Base-by-base conservation (phyloP, 768 basidiomycete genomes). In the Naganishia antarctica region DNA sequence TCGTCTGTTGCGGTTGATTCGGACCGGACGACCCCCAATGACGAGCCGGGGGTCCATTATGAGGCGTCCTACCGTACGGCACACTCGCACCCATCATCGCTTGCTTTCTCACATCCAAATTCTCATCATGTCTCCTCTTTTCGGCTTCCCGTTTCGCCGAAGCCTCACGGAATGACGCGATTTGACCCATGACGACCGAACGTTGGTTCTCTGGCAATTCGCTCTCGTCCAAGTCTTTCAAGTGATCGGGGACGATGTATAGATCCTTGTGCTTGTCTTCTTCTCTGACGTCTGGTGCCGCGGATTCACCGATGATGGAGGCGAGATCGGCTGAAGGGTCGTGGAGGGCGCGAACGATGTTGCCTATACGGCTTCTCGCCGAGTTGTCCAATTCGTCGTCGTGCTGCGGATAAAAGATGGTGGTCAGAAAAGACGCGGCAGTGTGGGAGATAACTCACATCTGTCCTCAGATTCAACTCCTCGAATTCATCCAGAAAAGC, bases 141-240 rank as follows among this genome's bases (percentile, higher is more conserved):
- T 94, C 91, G 21, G 88, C 84, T 73, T 93, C 91, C 37, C 88
- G 81, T 78, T 92, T 93, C 9, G 90, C 91, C 0, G 92, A 90
- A 23, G 90, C 85, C 78, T 97, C 92, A 64, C 96, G 85, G 78
- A 99, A 99, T 70, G 91, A 87, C 0, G 92, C 91, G 66, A 99
- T 99, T 75, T 97, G 92, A 31, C 89, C 90, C 67, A 97, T 89
- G 66, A 98, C 92, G 60, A 92, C 86, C 5, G 89, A 91, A 37
- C 94, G 87, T 71, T 85, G 81, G 0, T 90, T 90, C 80, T 99
- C 96, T 25, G 96, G 94, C 45, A 99, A 84, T 74, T 99, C 96
- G 59, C 91, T 90, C 79, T 96, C 92, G 74, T 91, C 89, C 45
- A 99, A 82, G 79, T 98, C 96, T 78, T 91, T 90, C 21, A 98